Evolutionary conservation across 106 monocot species (phyloP).

Genomic region (Allium cepa): DNA sequence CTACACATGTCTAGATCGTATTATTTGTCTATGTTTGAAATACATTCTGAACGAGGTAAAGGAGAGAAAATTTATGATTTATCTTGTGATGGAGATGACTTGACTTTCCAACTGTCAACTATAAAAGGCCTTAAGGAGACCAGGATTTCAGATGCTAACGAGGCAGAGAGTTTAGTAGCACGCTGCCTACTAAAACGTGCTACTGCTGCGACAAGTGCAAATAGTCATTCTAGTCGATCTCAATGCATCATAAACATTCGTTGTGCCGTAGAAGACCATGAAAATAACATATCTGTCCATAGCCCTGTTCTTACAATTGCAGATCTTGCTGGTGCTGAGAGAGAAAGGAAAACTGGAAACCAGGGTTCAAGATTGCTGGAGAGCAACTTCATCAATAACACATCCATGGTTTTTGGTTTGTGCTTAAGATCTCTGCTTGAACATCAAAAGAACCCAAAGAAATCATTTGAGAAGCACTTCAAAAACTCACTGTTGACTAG

Average conservation of each 20-base stretch:
- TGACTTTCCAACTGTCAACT: slow-evolving; percentile 35
- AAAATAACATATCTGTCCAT: slow-evolving; percentile 16
- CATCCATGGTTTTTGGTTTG: slow-evolving; percentile 82
- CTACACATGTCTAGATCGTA: slow-evolving; percentile 33
- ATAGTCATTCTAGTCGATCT: slow-evolving; percentile 82
- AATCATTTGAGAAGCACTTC: slow-evolving; percentile 66
- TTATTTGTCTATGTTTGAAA: slow-evolving; percentile 85
- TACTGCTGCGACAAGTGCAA: slow-evolving; percentile 78
- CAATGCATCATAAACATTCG: slow-evolving; percentile 78
- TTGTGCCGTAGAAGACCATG: slow-evolving; percentile 10
- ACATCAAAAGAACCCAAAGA: slow-evolving; percentile 26
- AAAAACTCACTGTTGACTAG: slow-evolving; percentile 86
- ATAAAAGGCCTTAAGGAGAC: slow-evolving; percentile 66
- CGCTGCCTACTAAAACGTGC: slow-evolving; percentile 58
- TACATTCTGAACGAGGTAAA: slow-evolving; percentile 69
- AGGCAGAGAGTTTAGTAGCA: slow-evolving; percentile 55
- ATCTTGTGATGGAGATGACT: slow-evolving; percentile 26
- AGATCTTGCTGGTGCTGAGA: slow-evolving; percentile 91
- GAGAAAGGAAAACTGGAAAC: slow-evolving; percentile 75
- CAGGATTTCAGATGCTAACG: slow-evolving; percentile 35
- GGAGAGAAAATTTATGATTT: slow-evolving; percentile 74
- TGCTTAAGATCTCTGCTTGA: slow-evolving; percentile 38
- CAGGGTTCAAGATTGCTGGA: slow-evolving; percentile 63
- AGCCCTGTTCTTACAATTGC: slow-evolving; percentile 57
- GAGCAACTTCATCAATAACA: slow-evolving; percentile 89